Evolutionary conservation across 495 filamentous ascomycete species (phyloP).

Genomic region (Penicillium simplicissimum): DNA sequence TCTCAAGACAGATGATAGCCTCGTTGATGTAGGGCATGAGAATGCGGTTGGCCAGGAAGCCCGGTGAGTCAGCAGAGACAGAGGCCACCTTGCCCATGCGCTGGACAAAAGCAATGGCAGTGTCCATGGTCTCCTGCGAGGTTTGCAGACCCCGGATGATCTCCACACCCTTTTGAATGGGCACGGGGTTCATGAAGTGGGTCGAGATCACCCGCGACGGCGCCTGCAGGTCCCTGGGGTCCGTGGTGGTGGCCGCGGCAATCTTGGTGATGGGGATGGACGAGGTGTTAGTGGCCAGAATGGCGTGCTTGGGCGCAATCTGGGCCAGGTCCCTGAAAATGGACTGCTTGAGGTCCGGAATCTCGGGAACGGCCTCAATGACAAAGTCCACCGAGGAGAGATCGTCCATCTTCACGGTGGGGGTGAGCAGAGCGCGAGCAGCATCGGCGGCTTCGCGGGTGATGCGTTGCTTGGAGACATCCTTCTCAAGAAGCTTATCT

Average conservation of each 20-base stretch:
- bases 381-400: conserved; percentile 91
- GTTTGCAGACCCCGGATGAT: conserved; percentile 95
- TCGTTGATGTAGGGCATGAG: conserved; percentile 99
- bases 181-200: conserved; percentile 99
- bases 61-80: conserved; percentile 82
- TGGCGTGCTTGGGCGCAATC: conserved; percentile 81
- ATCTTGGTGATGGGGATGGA: conserved; percentile 97
- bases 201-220: conserved; percentile 90
- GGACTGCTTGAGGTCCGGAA: conserved; percentile 77
- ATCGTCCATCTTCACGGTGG: conserved; percentile 73
- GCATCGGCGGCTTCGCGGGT: conserved; percentile 75
- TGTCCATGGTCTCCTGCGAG: conserved; percentile 73
- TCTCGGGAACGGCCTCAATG: conserved; percentile 97
- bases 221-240: conserved; percentile 76
- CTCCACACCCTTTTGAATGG: conserved; percentile 95
- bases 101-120: conserved; percentile 83
- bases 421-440: conserved; percentile 63
- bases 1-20: conserved; percentile 94
- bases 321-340: conserved; percentile 86
- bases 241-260: conserved; percentile 74
- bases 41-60: conserved; percentile 95
- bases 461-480: conserved; percentile 80
- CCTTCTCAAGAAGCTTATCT: conserved; percentile 93
- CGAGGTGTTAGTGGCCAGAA: conserved; percentile 96
- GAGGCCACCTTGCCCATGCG: conserved; percentile 93